Evolutionary conservation across 2,329 filamentous ascomycete species (phyloP).

Genomic region (Xylariaceae sp.): DNA sequence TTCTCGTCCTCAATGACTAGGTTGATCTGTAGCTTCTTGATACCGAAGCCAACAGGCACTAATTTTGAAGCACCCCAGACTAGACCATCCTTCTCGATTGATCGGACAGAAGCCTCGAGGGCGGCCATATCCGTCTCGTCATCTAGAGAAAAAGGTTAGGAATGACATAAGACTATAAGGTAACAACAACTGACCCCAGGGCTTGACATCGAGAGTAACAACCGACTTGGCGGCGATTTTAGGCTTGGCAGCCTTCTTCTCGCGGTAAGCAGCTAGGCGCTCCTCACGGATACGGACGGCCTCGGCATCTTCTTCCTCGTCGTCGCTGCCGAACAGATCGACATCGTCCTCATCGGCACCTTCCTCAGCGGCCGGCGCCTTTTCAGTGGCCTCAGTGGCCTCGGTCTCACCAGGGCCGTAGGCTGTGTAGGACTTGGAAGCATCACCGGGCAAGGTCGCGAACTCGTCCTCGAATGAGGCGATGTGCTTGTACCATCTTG

Average conservation of each 20-base stretch:
- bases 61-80: constrained; percentile 92
- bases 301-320: constrained; percentile 91
- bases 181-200: constrained; percentile 70
- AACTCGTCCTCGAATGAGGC: constrained; percentile 90
- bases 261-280: constrained; percentile 86
- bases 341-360: constrained; percentile 70
- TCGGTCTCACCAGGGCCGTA: constrained; percentile 83
- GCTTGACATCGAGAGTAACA: constrained; percentile 94
- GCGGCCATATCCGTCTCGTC: constrained; percentile 89
- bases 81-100: constrained; percentile 87
- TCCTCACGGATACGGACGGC: constrained; percentile 78
- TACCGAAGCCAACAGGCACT: constrained; percentile 88
- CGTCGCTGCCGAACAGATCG: constrained; percentile 88
- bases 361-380: constrained; percentile 57
- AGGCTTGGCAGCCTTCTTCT: constrained; percentile 92
- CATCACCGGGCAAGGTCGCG: constrained; percentile 81
- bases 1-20: constrained; percentile 96
- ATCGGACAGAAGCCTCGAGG: constrained; percentile 73
- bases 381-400: constrained; percentile 77
- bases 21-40: constrained; percentile 99
- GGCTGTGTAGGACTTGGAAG: constrained; percentile 78
- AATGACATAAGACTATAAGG: neutral
- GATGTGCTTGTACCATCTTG: constrained; percentile 99
- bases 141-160: constrained; percentile 43
- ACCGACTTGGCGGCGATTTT: constrained; percentile 95